These are phyloP conservation scores for Vanderwaltozyma yarrowii DNA, from an alignment of 805 yeast species.

Conservation along the genomic window DNA sequence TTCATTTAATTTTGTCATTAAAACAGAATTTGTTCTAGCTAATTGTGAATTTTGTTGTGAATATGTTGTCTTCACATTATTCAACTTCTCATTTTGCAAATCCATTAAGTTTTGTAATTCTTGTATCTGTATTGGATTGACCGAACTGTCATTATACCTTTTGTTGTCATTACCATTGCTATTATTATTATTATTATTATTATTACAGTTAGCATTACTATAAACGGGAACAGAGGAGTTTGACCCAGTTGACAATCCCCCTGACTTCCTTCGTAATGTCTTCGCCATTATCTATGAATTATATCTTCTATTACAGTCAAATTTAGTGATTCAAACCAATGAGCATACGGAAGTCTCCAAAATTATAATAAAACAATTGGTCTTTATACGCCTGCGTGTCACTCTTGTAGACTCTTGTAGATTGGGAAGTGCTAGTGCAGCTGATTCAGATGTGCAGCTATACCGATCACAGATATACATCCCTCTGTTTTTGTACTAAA, in stretches of 20 bases:
- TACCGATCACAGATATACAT: not conserved
- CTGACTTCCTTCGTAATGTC: not conserved
- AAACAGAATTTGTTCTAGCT: slow-evolving; percentile 46
- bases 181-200: too few species aligned
- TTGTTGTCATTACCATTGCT: too few species aligned
- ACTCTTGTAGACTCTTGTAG: too few species aligned
- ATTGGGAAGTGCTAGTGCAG: too few species aligned
- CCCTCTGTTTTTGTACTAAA: not conserved
- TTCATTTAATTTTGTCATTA: slow-evolving; percentile 41
- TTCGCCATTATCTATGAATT: not conserved
- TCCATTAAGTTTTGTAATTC: slow-evolving; percentile 25
- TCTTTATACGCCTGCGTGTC: too few species aligned
- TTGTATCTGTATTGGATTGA: slow-evolving; percentile 14
- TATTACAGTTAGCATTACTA: too few species aligned
- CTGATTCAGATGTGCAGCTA: too few species aligned
- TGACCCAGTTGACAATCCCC: not conserved
- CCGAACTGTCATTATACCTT: too few species aligned
- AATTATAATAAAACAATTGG: too few species aligned
- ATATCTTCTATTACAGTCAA: too few species aligned
- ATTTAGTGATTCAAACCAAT: too few species aligned
- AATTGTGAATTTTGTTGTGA: slow-evolving; percentile 40
- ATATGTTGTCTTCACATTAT: slow-evolving; percentile 17
- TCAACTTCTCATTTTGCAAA: slow-evolving; percentile 13
- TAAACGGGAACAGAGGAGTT: not conserved
- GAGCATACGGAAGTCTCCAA: too few species aligned